These are phyloP conservation scores for Blastobotrys arbuscula DNA, from an alignment of 1,139 yeast genomes.

Conservation along the genomic window DNA sequence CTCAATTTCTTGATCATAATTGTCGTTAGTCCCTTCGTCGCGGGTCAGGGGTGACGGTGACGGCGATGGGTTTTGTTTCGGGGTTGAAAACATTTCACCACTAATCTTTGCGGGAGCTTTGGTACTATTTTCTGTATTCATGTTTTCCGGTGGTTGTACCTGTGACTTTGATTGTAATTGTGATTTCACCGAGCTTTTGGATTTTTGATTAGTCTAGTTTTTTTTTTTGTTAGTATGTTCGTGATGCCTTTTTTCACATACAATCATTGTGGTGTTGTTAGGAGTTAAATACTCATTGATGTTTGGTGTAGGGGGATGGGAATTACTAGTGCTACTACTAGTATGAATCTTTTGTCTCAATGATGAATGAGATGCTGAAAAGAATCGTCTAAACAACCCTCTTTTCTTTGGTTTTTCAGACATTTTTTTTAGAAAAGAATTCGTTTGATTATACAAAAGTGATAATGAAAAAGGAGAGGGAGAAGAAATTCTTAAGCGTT, in stretches of 20 bases:
- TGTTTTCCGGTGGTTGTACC: too few relatives aligned
- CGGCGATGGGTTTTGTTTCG: background rate
- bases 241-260: too few relatives aligned
- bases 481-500: too few relatives aligned
- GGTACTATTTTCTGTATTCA: background rate
- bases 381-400: constrained; percentile 18
- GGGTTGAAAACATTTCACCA: background rate
- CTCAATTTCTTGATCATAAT: too few relatives aligned
- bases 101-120: background rate
- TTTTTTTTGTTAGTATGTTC: too few relatives aligned
- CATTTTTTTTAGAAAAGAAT: background rate
- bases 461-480: background rate
- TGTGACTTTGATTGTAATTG: too few relatives aligned
- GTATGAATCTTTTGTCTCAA: constrained; percentile 12
- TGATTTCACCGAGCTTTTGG: too few relatives aligned
- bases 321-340: background rate
- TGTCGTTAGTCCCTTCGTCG: background rate
- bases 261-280: too few relatives aligned
- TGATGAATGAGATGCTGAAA: constrained; percentile 17
- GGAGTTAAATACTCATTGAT: background rate
- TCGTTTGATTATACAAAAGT: background rate
- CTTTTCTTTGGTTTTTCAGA: constrained; percentile 13
- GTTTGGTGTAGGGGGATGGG: background rate
- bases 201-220: too few relatives aligned
- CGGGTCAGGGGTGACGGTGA: background rate